Evolutionary conservation across 2,329 filamentous ascomycete genomes (phyloP).

Genomic region (Colletotrichum sp.): DNA sequence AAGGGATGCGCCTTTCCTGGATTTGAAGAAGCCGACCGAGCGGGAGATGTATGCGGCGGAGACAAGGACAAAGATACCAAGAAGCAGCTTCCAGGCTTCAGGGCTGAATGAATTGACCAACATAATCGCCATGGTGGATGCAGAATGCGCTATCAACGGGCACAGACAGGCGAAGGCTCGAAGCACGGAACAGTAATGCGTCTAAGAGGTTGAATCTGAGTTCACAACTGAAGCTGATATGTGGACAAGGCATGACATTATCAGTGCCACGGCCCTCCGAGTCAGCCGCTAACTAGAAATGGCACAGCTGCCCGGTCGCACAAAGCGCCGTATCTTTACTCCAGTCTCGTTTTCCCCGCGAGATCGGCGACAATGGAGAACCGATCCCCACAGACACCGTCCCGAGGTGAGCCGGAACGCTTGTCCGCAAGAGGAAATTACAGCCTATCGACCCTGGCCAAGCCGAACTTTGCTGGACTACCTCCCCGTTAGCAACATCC

Average conservation of each 20-base stretch:
- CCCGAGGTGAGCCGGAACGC: constrained; percentile 4
- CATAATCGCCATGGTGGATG: not conserved
- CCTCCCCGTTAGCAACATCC: not conserved
- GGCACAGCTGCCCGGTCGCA: not conserved
- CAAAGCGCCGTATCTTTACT: not conserved
- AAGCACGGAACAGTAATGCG: not conserved
- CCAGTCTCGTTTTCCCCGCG: constrained; percentile 3
- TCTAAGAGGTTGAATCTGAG: not conserved
- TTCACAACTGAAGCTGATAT: not conserved
- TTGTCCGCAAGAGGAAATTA: constrained; percentile 15
- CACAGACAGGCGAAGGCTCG: not conserved
- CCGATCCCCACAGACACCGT: constrained; percentile 5
- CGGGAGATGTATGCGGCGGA: not conserved
- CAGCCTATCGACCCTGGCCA: constrained; percentile 7
- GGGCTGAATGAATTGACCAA: not conserved
- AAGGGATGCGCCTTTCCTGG: not conserved
- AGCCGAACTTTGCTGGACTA: not conserved
- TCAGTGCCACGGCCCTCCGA: not conserved
- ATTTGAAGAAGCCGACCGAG: not conserved
- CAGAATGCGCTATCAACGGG: not conserved
- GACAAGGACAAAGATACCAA: constrained; percentile 2
- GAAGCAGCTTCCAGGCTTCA: not conserved
- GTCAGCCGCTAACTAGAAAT: not conserved
- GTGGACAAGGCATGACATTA: not conserved
- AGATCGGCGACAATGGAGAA: not conserved